phyloP scores from a whole-genome alignment of 192 early-diverging fungal species.

The Linnemannia exigua region DNA sequence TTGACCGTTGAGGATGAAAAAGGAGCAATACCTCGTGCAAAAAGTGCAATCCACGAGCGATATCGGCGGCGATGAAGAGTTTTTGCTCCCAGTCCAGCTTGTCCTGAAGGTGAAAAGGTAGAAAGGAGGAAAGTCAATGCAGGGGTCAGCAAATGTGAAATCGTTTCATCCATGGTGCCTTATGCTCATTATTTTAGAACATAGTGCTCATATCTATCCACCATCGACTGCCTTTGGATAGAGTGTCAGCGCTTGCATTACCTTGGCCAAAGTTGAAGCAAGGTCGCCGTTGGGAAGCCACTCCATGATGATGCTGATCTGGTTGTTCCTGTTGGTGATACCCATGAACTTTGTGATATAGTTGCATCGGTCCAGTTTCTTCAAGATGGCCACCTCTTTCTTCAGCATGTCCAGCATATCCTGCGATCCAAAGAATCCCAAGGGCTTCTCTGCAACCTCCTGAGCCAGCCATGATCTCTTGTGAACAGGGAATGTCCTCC shows the following conservation, averaged over 20 bases:
- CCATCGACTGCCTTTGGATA: background rate
- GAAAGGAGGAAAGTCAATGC: background rate
- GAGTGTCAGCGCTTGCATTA: background rate
- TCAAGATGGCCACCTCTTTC: slow-evolving; percentile 51
- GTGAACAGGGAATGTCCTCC: slow-evolving; percentile 53
- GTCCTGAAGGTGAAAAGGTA: slow-evolving; percentile 14
- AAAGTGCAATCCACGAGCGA: slow-evolving; percentile 42
- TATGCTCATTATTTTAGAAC: background rate
- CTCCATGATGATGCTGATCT: slow-evolving; percentile 57
- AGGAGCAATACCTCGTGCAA: slow-evolving; percentile 38
- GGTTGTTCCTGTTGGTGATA: slow-evolving; percentile 48
- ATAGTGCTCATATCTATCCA: background rate
- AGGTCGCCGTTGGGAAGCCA: slow-evolving; percentile 54
- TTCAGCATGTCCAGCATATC: slow-evolving; percentile 57
- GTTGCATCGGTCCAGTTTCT: slow-evolving; percentile 53
- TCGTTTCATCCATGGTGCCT: background rate
- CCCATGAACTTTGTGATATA: slow-evolving; percentile 55
- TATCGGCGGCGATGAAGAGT: slow-evolving; percentile 43
- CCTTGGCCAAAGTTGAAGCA: slow-evolving; percentile 30
- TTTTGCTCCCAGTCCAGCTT: slow-evolving; percentile 53
- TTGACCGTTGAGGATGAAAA: background rate
- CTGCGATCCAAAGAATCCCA: slow-evolving; percentile 51
- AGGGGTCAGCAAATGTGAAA: background rate
- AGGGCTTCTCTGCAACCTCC: slow-evolving; percentile 52
- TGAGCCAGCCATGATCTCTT: slow-evolving; percentile 49